phyloP scores from a whole-genome alignment of 352 stramenopile genomes.

The Globisporangium nagaii region DNA sequence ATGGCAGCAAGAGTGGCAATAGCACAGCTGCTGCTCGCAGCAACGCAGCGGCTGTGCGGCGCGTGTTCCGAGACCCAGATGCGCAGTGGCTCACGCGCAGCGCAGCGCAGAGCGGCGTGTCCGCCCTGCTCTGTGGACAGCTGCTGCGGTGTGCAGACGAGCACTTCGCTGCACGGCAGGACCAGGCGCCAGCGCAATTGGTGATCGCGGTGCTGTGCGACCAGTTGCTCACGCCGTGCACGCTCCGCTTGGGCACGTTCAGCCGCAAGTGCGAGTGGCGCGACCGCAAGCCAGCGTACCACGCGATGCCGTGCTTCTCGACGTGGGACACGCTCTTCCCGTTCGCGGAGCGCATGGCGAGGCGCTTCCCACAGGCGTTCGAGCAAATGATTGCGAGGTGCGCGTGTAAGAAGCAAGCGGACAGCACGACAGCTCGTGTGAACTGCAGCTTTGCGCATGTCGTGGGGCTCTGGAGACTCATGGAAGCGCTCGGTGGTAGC shows the following conservation, averaged over 20 bases:
- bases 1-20: background rate
- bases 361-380: slow-evolving; percentile 23
- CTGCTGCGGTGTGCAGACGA: slow-evolving; percentile 25
- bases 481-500: slow-evolving; percentile 30
- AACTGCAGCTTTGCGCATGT: slow-evolving; percentile 65
- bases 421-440: slow-evolving; percentile 5
- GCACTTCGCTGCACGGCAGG: slow-evolving; percentile 4
- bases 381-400: slow-evolving; percentile 16
- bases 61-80: slow-evolving; percentile 30
- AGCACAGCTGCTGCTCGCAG: background rate
- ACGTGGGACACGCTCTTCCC: slow-evolving; percentile 54
- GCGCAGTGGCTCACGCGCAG: slow-evolving; percentile 58
- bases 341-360: slow-evolving; percentile 36
- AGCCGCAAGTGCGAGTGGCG: slow-evolving; percentile 44
- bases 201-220: slow-evolving; percentile 39
- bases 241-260: slow-evolving; percentile 11
- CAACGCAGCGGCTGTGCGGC: slow-evolving; percentile 10
- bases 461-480: slow-evolving; percentile 42
- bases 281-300: slow-evolving; percentile 43
- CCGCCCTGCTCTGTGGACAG: slow-evolving; percentile 41
- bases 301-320: slow-evolving; percentile 54
- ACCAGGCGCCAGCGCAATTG: slow-evolving; percentile 5
- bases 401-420: background rate
- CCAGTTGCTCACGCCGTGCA: slow-evolving; percentile 33
- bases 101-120: slow-evolving; percentile 46